Conservation (phyloP, 257 asterid genomes). For the Fraxinus excelsior region DNA sequence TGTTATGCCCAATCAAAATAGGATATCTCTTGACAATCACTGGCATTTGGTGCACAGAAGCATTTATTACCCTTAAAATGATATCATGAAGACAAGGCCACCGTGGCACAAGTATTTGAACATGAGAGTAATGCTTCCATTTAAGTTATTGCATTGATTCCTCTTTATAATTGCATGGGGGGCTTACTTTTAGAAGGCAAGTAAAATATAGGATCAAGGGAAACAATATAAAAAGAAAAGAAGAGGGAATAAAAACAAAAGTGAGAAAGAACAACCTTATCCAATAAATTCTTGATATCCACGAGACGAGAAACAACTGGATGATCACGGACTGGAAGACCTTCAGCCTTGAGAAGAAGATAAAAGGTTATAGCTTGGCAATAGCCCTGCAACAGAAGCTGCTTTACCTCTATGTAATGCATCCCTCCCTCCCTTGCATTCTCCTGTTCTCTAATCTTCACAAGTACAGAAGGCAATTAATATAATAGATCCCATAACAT, state of each 20-base stretch:
- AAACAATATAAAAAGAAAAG: not conserved
- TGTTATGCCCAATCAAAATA: not conserved
- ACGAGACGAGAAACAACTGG: constrained; percentile 89
- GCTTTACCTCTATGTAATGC: constrained; percentile 81
- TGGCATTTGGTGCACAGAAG: not conserved
- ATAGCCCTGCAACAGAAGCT: constrained; percentile 72
- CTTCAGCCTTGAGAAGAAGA: constrained; percentile 96
- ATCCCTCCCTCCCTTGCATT: constrained; percentile 50
- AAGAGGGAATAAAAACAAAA: not conserved
- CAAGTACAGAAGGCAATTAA: constrained; percentile 22
- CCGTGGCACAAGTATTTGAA: not conserved
- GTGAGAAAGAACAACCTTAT: constrained; percentile 61
- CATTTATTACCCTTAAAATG: not conserved
- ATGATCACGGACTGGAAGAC: constrained; percentile 89
- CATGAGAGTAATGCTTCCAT: not conserved
- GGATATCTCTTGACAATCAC: not conserved
- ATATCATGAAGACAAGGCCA: not conserved
- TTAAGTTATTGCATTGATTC: constrained; percentile 8
- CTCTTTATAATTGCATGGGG: not conserved
- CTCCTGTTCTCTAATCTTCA: constrained; percentile 59
- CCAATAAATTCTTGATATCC: constrained; percentile 80
- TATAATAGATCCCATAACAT: constrained; percentile 17
- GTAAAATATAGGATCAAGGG: not conserved
- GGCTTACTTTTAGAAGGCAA: not conserved
- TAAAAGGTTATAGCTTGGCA: constrained; percentile 93